Conservation (phyloP, 331 rosid species). For the Quercus tomentella region DNA sequence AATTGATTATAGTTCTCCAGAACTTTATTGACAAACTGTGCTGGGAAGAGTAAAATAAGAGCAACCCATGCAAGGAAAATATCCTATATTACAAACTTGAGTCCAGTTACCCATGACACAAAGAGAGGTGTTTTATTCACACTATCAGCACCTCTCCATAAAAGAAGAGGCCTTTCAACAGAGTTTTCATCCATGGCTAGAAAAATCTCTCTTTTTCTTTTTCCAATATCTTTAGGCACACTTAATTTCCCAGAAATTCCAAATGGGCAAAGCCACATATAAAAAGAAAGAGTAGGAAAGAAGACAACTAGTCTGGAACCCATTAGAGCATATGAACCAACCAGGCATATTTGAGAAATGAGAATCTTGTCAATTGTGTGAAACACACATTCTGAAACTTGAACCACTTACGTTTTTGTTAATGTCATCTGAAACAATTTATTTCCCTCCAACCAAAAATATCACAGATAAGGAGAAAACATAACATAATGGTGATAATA, state of each 20-base stretch:
- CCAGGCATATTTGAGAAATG: neutral
- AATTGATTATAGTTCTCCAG: conserved; percentile 19
- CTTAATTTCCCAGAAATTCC: neutral
- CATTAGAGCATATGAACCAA: neutral
- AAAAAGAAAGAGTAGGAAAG: conserved; percentile 7
- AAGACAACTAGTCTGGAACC: conserved; percentile 31
- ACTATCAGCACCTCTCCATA: conserved; percentile 10
- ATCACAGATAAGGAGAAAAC: neutral
- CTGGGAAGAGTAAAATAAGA: conserved; percentile 41
- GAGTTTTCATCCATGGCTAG: conserved; percentile 39
- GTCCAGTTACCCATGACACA: conserved; percentile 39
- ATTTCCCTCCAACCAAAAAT: neutral
- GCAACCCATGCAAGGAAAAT: no score
- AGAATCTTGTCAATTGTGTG: neutral
- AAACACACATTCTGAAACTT: neutral
- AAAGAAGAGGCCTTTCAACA: conserved; percentile 41
- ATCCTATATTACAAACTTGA: conserved; percentile 38
- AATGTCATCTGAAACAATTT: no score
- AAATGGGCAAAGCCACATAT: neutral
- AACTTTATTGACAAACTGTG: conserved; percentile 25
- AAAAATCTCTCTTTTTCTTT: neutral
- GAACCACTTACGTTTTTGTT: conserved; percentile 4
- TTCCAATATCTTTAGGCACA: no score
- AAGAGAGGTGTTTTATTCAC: conserved; percentile 14
- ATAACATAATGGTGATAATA: neutral